phyloP scores from a whole-genome alignment of 73 alveolate genomes.

The Uronychia setigera region DNA sequence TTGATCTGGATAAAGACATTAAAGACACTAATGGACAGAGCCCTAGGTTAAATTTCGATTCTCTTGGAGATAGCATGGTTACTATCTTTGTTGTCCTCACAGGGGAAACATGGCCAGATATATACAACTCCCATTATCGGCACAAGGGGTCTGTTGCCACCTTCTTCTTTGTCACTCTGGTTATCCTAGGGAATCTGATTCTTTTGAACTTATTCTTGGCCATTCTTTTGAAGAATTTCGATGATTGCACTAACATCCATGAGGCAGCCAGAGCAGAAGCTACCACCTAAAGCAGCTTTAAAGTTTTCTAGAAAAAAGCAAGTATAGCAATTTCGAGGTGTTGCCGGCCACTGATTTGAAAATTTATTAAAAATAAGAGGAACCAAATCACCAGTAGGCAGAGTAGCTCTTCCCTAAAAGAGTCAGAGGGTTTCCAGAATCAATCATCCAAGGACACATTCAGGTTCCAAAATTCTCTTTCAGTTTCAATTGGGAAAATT shows the following conservation, averaged over 20 bases:
- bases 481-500: too few relatives aligned
- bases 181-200: conserved; percentile 41
- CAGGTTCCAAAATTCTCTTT: too few relatives aligned
- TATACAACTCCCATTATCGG: conserved; percentile 19
- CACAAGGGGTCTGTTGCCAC: conserved; percentile 21
- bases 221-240: conserved; percentile 54
- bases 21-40: conserved; percentile 9
- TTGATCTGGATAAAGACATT: conserved; percentile 1
- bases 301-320: too few relatives aligned
- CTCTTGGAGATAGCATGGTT: conserved; percentile 8
- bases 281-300: neutral
- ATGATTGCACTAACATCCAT: conserved; percentile 4
- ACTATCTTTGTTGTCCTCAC: conserved; percentile 49
- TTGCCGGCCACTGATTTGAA: neutral
- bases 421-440: too few relatives aligned
- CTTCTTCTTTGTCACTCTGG: conserved; percentile 37
- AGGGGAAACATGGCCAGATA: conserved; percentile 52
- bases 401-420: too few relatives aligned
- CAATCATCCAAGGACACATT: too few relatives aligned
- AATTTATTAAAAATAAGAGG: too few relatives aligned
- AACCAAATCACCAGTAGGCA: too few relatives aligned
- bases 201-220: conserved; percentile 60
- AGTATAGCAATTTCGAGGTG: neutral
- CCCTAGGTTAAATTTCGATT: conserved; percentile 57
- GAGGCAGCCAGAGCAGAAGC: neutral